Evolutionary conservation across 208 protist genomes (phyloP).

Genomic region (Herpetomonas tarakana): DNA sequence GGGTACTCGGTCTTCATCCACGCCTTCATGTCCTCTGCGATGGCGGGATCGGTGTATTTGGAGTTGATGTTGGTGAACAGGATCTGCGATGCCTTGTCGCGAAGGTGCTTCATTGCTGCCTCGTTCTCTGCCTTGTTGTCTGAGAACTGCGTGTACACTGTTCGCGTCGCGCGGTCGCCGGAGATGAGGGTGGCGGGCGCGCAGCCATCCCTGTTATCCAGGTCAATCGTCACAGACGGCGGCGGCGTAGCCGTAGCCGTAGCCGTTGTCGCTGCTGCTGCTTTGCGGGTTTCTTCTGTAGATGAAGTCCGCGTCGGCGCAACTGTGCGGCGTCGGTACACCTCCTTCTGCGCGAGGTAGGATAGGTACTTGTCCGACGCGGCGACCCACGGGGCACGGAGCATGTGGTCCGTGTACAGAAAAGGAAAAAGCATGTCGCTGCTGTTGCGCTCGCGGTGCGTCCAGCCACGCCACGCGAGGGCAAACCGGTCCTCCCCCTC

Average conservation of each 20-base stretch:
- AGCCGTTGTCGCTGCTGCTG: not conserved
- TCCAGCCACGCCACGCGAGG: not conserved
- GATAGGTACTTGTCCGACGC: not conserved
- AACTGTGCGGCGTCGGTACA: not conserved
- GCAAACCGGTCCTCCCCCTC: not conserved
- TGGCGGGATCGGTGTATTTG: not conserved
- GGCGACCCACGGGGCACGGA: not conserved
- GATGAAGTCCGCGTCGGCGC: no score
- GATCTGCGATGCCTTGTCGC: not conserved
- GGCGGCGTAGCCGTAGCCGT: not conserved
- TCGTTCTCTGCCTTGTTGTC: not conserved
- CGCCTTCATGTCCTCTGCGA: not conserved
- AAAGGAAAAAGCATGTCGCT: not conserved
- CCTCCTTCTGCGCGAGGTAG: not conserved
- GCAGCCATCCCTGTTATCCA: conserved; percentile 21
- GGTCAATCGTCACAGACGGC: conserved; percentile 8
- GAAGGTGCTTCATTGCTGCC: not conserved
- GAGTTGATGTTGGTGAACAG: conserved; percentile 7
- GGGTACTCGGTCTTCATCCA: not conserved
- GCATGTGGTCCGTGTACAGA: conserved; percentile 2
- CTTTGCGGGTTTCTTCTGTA: no score
- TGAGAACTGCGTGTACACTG: not conserved
- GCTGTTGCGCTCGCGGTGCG: not conserved
- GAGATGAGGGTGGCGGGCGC: conserved; percentile 3
- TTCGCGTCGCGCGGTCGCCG: not conserved